A percentile compares a stretch with the other conserved stretches of the same genome.
Evolutionary conservation across 345 rosid genomes (phyloP).

Genomic region (Citrus sinensis): DVS_A1.0 CM039167.1:4693501-4694000

Average conservation of each 20-base stretch:
- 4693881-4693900: not conserved
- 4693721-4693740: not conserved
- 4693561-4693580: slow-evolving; percentile 42
- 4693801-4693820: not conserved
- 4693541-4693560: slow-evolving; percentile 33
- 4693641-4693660: not conserved
- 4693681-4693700: not conserved
- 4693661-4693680: not conserved
- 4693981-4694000: too few relatives aligned
- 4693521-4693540: slow-evolving; percentile 33
- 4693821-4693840: not conserved
- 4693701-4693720: not conserved
- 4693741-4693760: not conserved
- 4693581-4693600: slow-evolving; percentile 69
- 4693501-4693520: slow-evolving; percentile 57
- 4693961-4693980: not conserved
- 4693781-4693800: not conserved
- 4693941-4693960: not conserved
- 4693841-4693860: not conserved
- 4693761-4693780: not conserved
- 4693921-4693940: not conserved
- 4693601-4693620: slow-evolving; percentile 27
- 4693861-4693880: not conserved
- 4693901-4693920: not conserved
- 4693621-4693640: slow-evolving; percentile 20